Evolutionary conservation across 495 filamentous ascomycete genomes (phyloP).

Genomic region (Neurospora tetraspora): DNA sequence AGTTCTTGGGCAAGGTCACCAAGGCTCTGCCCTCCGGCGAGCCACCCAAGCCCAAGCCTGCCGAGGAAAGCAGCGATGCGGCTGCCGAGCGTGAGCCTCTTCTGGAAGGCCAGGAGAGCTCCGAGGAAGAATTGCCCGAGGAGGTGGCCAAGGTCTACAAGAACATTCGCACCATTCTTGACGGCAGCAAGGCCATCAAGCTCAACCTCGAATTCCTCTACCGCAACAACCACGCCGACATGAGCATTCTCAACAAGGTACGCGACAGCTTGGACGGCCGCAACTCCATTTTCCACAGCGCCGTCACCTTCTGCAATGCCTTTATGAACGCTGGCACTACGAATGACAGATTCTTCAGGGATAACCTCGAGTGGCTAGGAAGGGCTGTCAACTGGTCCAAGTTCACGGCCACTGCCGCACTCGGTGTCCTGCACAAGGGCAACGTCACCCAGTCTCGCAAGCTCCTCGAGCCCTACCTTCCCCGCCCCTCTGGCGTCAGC

Average conservation of each 20-base stretch:
- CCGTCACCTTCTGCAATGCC: constrained; percentile 92
- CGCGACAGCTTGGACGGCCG: constrained; percentile 89
- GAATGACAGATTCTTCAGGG: constrained; percentile 92
- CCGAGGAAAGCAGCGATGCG: constrained; percentile 41
- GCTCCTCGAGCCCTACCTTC: constrained; percentile 89
- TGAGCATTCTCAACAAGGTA: constrained; percentile 88
- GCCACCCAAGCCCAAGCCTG: constrained; percentile 39
- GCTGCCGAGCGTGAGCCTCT: constrained; percentile 37
- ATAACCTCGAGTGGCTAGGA: constrained; percentile 95
- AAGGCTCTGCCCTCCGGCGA: constrained; percentile 60
- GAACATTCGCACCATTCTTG: constrained; percentile 76
- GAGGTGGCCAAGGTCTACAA: constrained; percentile 53
- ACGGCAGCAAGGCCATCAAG: constrained; percentile 84
- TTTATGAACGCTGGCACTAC: constrained; percentile 99
- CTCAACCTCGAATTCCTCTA: constrained; percentile 94
- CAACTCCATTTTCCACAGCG: constrained; percentile 97
- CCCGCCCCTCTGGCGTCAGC: constrained; percentile 55
- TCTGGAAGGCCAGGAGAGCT: constrained; percentile 24
- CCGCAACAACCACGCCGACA: constrained; percentile 75
- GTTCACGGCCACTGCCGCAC: constrained; percentile 92
- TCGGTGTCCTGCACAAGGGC: constrained; percentile 93
- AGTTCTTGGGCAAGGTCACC: constrained; percentile 86
- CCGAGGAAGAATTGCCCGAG: constrained; percentile 32
- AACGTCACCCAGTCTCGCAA: constrained; percentile 89
- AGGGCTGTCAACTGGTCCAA: constrained; percentile 99